Evolutionary conservation across 257 asterid genomes (phyloP).

Genomic region (Agastache rugosa): DNA sequence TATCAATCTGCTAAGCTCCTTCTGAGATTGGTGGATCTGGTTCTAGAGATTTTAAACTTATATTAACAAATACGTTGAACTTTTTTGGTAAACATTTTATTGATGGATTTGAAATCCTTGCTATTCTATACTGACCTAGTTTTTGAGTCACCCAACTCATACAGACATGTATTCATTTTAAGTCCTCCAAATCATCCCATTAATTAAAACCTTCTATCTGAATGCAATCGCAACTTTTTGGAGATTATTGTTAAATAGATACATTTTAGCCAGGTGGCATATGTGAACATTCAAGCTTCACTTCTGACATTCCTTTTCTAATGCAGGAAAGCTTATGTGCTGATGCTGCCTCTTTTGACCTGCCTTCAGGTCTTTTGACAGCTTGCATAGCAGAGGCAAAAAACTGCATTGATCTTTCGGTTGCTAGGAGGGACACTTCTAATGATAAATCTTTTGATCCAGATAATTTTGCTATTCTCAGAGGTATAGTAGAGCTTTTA

Average conservation of each 20-base stretch:
- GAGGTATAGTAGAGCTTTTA: slow-evolving; percentile 56
- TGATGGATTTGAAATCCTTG: slow-evolving; percentile 22
- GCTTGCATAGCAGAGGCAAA: slow-evolving; percentile 95
- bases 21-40: neutral
- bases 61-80: neutral
- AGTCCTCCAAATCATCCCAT: neutral
- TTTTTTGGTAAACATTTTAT: neutral
- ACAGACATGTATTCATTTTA: neutral
- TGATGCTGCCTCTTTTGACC: slow-evolving; percentile 98
- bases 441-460: slow-evolving; percentile 90
- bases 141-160: slow-evolving; percentile 17
- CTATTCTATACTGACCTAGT: neutral
- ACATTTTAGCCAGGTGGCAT: slow-evolving; percentile 17
- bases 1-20: neutral
- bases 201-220: slow-evolving; percentile 1
- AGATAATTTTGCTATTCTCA: slow-evolving; percentile 90
- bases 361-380: slow-evolving; percentile 79
- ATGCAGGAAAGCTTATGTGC: slow-evolving; percentile 95
- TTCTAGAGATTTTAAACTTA: neutral
- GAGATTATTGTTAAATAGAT: slow-evolving; percentile 18
- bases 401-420: slow-evolving; percentile 75
- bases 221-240: slow-evolving; percentile 7
- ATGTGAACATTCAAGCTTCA: slow-evolving; percentile 30
- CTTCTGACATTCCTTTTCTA: slow-evolving; percentile 33
- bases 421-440: slow-evolving; percentile 71